These are phyloP conservation scores for Jimgerdemannia lactiflua DNA, from an alignment of 192 early-diverging fungal species.

Conservation along the genomic window DNA sequence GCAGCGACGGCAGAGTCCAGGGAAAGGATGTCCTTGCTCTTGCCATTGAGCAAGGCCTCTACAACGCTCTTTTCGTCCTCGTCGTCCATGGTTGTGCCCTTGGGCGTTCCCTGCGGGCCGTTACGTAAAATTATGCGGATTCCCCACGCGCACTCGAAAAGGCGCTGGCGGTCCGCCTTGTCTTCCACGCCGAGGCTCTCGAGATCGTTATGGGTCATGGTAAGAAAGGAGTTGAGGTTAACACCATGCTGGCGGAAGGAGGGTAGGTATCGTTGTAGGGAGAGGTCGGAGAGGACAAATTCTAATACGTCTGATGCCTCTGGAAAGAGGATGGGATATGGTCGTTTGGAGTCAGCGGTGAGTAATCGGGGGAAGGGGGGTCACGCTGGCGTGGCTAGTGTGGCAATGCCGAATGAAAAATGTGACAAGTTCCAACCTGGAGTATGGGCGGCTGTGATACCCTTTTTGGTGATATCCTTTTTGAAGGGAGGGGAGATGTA, in stretches of 20 bases:
- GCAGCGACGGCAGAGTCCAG: no score
- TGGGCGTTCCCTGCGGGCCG: not conserved
- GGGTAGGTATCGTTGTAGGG: not conserved
- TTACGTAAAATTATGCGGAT: not conserved
- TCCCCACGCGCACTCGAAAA: not conserved
- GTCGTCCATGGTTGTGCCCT: not conserved
- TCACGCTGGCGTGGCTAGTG: no score
- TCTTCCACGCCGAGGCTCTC: not conserved
- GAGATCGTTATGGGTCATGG: not conserved
- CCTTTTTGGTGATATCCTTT: no score
- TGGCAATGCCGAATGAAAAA: no score
- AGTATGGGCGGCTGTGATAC: no score
- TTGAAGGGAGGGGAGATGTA: no score
- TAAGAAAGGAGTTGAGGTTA: not conserved
- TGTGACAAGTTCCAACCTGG: no score
- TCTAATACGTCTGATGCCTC: not conserved
- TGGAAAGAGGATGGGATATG: not conserved
- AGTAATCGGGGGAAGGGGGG: no score
- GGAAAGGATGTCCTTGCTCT: not conserved
- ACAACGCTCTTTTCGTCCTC: not conserved
- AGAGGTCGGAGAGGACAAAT: not conserved
- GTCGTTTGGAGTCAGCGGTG: no score
- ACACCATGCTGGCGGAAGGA: not conserved
- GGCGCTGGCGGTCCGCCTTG: not conserved
- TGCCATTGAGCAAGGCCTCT: not conserved